These are phyloP conservation scores for Kernera saxatilis DNA, from an alignment of 345 rosid species.

Conservation along the genomic window DNA sequence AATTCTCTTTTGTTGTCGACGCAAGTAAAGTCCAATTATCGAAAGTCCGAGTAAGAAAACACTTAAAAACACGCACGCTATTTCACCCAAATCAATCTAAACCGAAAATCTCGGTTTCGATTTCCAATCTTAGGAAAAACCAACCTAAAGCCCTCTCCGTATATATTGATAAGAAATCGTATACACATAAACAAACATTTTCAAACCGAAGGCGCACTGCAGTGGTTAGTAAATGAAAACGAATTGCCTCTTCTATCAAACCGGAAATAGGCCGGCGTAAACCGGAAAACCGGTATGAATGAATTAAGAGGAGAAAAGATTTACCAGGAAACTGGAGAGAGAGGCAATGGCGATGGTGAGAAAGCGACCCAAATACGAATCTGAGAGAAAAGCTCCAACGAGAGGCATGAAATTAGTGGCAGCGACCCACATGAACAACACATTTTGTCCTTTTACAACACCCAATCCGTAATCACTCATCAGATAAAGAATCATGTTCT, in stretches of 20 bases:
- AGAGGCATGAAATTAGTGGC: constrained; percentile 61
- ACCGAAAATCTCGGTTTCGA: neutral
- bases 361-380: constrained; percentile 71
- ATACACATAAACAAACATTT: neutral
- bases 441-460: constrained; percentile 46
- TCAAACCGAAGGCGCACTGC: neutral
- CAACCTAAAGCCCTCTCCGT: neutral
- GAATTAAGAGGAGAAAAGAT: neutral
- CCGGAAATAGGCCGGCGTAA: neutral
- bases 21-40: neutral
- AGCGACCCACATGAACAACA: constrained; percentile 67
- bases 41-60: neutral
- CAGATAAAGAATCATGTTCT: constrained; percentile 70
- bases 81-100: constrained; percentile 4
- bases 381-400: constrained; percentile 67
- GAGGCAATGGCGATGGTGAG: constrained; percentile 64
- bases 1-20: constrained; percentile 8
- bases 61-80: neutral
- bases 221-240: neutral
- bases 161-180: neutral
- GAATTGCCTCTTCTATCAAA: too few species aligned
- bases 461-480: constrained; percentile 49
- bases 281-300: neutral
- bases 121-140: neutral
- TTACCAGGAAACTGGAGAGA: constrained; percentile 54